These are phyloP conservation scores for Porogramme epimiltina DNA, from an alignment of 1,284 basidiomycete genomes.

Conservation along the genomic window DNA sequence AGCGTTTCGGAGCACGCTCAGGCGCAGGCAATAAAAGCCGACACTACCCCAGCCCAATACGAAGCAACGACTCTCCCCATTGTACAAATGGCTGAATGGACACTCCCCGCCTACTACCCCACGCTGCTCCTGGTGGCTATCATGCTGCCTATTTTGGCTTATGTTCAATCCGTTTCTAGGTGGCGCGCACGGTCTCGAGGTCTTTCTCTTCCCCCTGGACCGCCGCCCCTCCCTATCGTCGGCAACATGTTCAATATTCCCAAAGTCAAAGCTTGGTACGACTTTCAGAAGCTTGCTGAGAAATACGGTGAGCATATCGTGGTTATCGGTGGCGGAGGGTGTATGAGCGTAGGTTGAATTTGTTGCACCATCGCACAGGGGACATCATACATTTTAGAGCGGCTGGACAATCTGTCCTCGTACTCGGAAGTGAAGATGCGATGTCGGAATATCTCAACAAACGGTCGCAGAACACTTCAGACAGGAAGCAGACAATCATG, in stretches of 20 bases:
- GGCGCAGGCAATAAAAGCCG: no score
- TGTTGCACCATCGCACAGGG: neutral
- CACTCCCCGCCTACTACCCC: no score
- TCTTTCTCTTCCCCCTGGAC: conserved; percentile 9
- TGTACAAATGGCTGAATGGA: no score
- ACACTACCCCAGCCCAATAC: no score
- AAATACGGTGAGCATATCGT: conserved; percentile 3
- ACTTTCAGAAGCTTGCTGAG: neutral
- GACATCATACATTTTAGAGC: conserved; percentile 8
- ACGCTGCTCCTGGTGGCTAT: no score
- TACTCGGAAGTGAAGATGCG: conserved; percentile 6
- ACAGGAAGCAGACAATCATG: neutral
- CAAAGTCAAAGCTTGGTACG: conserved; percentile 1
- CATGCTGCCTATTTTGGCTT: neutral
- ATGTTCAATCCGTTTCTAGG: neutral
- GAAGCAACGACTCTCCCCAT: no score
- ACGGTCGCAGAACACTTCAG: conserved; percentile 11
- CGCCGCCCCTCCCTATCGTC: conserved; percentile 5
- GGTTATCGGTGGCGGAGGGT: neutral
- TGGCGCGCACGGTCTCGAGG: neutral
- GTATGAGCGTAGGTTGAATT: no score
- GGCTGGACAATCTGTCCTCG: conserved; percentile 1
- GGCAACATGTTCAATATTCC: conserved; percentile 12
- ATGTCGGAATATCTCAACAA: conserved; percentile 17
- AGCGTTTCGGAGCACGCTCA: no score